Percentiles rank a stretch among this genome's conserved stretches.
Evolutionary conservation across 2,329 filamentous ascomycete species (phyloP).

Genomic region (Aspergillus floridensis): DNA sequence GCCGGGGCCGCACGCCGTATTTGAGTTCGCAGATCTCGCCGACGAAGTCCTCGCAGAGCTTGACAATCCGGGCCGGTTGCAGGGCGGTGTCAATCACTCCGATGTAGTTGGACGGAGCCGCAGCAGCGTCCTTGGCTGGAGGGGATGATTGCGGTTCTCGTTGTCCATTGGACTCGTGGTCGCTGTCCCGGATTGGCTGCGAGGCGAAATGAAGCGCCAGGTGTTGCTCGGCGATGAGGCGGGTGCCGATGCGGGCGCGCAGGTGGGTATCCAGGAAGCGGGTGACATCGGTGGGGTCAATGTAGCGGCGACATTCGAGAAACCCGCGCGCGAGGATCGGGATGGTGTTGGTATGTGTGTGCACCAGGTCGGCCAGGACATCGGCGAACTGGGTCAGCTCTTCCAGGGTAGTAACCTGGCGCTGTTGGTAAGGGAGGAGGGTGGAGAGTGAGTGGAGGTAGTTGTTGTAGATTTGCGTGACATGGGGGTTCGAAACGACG

Average conservation of each 20-base stretch:
- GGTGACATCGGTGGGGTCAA: conserved; percentile 78
- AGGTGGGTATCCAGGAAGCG: conserved; percentile 90
- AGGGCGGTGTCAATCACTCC: conserved; percentile 93
- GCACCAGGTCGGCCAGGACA: conserved; percentile 89
- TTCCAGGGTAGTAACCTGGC: conserved; percentile 70
- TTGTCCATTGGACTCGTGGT: conserved; percentile 11
- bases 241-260: conserved; percentile 87
- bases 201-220: conserved; percentile 79
- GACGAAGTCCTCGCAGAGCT: conserved; percentile 83
- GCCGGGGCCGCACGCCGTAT: conserved; percentile 80
- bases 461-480: conserved; percentile 91
- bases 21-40: conserved; percentile 95
- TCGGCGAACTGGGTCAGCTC: conserved; percentile 91
- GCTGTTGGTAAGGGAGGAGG: conserved; percentile 76
- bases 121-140: conserved; percentile 18
- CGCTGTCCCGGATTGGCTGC: conserved; percentile 65
- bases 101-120: conserved; percentile 64
- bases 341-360: conserved; percentile 92
- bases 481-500: conserved; percentile 95
- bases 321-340: conserved; percentile 89
- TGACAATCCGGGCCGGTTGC: conserved; percentile 75
- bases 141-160: neutral
- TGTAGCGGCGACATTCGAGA: conserved; percentile 88
- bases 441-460: conserved; percentile 92
- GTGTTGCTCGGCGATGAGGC: conserved; percentile 93